Base-by-base conservation (phyloP, 306 rosid genomes). In the Fagus sylvatica region DNA sequence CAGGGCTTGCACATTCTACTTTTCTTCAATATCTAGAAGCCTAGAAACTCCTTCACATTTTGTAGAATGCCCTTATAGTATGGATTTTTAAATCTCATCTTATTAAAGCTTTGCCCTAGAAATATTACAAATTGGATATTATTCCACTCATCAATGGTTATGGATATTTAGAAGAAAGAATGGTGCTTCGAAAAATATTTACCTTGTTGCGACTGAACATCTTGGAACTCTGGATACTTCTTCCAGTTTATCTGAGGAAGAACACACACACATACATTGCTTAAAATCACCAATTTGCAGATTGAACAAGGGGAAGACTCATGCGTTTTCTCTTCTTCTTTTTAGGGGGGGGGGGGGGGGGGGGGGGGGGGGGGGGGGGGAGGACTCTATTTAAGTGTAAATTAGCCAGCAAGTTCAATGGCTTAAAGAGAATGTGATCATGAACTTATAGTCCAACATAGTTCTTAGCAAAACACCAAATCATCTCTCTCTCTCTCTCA, bases 151-250 rank as follows among this genome's bases (percentile, higher is more conserved):
- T 37, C 59, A 53, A 69, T 11, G 11, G 51, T 22, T 34, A 46
- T 15, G 69, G 43, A 62, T 6, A 46, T 48, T 30, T 65, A 9
- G 19, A n/a, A n/a, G n/a, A n/a, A 53, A 54, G 65, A 57, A 17
- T 32, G 1, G 5, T 71, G n/a, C 53, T 68, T 53, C 22, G 39
- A 80, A 1, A 56, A 40, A 32, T 59, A 57, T 39, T 59, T 77
- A 85, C 91, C 91, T 71, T 74, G 79, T 34, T 82, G 80, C 13
- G 80, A 67, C 9, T 75, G 82, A 62, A 41, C 41, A 43, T 16
- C 30, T 41, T 83, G 89, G 78, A 88, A 88, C 74, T 88, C 91
- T 6, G 87, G 85, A 78, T 85, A 80, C 78, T 81, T 85, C 75
- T 77, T 68, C 91, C 89, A 88, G 72, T 85, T 81, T 39, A 83